Percentiles rank a stretch among this genome's conserved stretches.
Evolutionary conservation across 306 rosid species (phyloP).

Genomic region (Malus domestica): ASM211411v1 NC_041803.1:11598001-11598500

Average conservation of each 20-base stretch:
- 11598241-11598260: background rate
- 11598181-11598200: constrained; percentile 20
- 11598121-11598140: constrained; percentile 99
- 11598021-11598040: constrained; percentile 64
- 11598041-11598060: constrained; percentile 55
- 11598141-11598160: constrained; percentile 93
- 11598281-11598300: background rate
- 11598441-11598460: constrained; percentile 32
- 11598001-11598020: constrained; percentile 77
- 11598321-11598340: background rate
- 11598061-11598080: constrained; percentile 74
- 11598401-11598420: constrained; percentile 34
- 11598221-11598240: background rate
- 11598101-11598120: constrained; percentile 55
- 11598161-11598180: constrained; percentile 90
- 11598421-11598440: constrained; percentile 17
- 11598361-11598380: background rate
- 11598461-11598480: constrained; percentile 28
- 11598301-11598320: background rate
- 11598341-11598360: background rate
- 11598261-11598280: background rate
- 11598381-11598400: constrained; percentile 13
- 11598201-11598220: background rate
- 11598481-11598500: constrained; percentile 34
- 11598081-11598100: constrained; percentile 45